Conservation (phyloP, 2,329 filamentous ascomycete genomes). For the Sclerotiophoma versabilis region DNA sequence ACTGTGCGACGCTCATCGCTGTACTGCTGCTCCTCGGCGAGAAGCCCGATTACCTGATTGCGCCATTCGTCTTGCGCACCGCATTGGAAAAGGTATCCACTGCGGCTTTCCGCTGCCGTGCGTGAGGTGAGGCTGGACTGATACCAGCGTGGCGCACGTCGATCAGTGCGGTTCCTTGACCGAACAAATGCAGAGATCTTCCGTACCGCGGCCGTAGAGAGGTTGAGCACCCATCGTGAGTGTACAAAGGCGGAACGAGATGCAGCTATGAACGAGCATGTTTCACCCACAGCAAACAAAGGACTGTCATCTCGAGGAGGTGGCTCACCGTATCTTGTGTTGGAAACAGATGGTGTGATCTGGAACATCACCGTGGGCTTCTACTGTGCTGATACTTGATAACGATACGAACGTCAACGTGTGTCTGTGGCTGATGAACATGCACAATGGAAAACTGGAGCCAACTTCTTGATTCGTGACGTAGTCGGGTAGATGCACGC, state of each 20-base stretch:
- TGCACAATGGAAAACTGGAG: slow-evolving; percentile 5
- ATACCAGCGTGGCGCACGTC: slow-evolving; percentile 12
- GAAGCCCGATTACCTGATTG: slow-evolving; percentile 9
- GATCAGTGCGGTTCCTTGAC: slow-evolving; percentile 14
- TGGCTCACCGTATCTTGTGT: background rate
- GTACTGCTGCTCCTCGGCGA: slow-evolving; percentile 10
- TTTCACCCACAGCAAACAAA: background rate
- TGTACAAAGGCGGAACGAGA: background rate
- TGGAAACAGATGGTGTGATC: slow-evolving; percentile 1
- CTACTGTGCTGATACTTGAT: slow-evolving; percentile 3
- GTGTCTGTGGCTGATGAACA: slow-evolving; percentile 10
- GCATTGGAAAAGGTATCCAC: slow-evolving; percentile 13
- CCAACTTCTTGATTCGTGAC: background rate
- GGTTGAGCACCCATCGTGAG: background rate
- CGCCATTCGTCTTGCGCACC: slow-evolving; percentile 5
- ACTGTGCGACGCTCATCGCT: background rate
- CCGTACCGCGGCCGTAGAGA: slow-evolving; percentile 18
- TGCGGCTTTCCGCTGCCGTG: slow-evolving; percentile 12
- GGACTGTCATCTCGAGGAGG: background rate
- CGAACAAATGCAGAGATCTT: slow-evolving; percentile 7
- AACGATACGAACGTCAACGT: background rate
- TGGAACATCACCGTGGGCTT: background rate
- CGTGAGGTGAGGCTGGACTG: slow-evolving; percentile 17
- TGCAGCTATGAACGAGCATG: background rate
- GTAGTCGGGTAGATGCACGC: slow-evolving; percentile 3